Evolutionary conservation across 495 filamentous ascomycete species (phyloP).

Genomic region (Neurospora intermedia): DNA sequence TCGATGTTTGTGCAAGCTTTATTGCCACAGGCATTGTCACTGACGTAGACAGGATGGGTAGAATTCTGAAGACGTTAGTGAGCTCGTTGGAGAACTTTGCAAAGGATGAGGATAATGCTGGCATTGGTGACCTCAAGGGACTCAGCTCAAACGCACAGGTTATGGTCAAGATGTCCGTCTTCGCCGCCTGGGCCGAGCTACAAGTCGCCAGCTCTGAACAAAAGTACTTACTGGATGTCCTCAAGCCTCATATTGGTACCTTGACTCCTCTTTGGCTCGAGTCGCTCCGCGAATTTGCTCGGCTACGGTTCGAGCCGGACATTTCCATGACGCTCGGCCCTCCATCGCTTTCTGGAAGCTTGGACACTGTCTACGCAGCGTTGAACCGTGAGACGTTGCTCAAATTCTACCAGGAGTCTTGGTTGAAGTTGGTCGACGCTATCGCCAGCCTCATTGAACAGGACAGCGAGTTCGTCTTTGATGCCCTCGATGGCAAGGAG

Average conservation of each 20-base stretch:
- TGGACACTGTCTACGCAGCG: conserved; percentile 87
- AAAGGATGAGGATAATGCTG: conserved; percentile 67
- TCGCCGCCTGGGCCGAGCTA: conserved; percentile 97
- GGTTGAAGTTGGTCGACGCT: conserved; percentile 92
- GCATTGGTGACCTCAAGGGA: conserved; percentile 87
- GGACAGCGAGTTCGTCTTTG: conserved; percentile 94
- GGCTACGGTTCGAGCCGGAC: conserved; percentile 89
- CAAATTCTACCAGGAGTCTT: conserved; percentile 95
- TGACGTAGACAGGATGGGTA: conserved; percentile 94
- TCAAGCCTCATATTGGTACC: conserved; percentile 81
- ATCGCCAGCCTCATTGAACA: conserved; percentile 96
- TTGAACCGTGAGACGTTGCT: conserved; percentile 88
- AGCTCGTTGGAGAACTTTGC: conserved; percentile 89
- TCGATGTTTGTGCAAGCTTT: conserved; percentile 96
- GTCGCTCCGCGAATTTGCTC: conserved; percentile 86
- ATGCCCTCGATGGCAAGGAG: conserved; percentile 84
- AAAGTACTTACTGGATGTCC: conserved; percentile 74
- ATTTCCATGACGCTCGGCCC: conserved; percentile 80
- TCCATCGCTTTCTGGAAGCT: conserved; percentile 58
- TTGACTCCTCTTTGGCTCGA: conserved; percentile 90
- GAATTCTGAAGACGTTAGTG: conserved; percentile 87
- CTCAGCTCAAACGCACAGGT: conserved; percentile 93
- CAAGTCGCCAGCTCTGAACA: conserved; percentile 95
- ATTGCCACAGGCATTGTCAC: conserved; percentile 96
- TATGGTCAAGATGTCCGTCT: conserved; percentile 95